Conservation (phyloP, 2,329 filamentous ascomycete genomes). For the Thermothelomyces thermophilus region DNA sequence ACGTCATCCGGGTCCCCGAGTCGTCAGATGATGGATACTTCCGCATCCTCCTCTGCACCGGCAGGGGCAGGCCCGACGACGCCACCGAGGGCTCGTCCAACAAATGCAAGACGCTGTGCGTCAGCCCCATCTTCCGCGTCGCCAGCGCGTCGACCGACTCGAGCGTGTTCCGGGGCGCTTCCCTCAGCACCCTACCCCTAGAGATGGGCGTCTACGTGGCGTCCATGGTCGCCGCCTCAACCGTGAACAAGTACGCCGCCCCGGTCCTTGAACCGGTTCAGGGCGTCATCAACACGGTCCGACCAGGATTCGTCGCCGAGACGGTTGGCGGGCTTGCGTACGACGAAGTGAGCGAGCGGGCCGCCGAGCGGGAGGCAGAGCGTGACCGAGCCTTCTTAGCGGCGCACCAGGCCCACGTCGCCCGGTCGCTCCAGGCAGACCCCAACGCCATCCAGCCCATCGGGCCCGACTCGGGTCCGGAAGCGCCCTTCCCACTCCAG, state of each 20-base stretch:
- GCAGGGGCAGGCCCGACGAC: slow-evolving; percentile 24
- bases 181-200: slow-evolving; percentile 56
- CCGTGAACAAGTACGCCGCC: slow-evolving; percentile 38
- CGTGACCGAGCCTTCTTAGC: slow-evolving; percentile 1
- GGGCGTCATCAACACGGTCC: slow-evolving; percentile 33
- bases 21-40: slow-evolving; percentile 61
- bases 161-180: slow-evolving; percentile 57
- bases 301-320: slow-evolving; percentile 32
- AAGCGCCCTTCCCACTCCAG: slow-evolving; percentile 46
- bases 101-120: slow-evolving; percentile 48
- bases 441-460: slow-evolving; percentile 24
- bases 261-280: slow-evolving; percentile 40
- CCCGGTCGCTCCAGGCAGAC: slow-evolving; percentile 6
- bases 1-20: slow-evolving; percentile 57
- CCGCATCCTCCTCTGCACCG: slow-evolving; percentile 56
- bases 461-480: slow-evolving; percentile 45
- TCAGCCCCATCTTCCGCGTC: slow-evolving; percentile 62
- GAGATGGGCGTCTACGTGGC: slow-evolving; percentile 55
- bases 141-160: slow-evolving; percentile 57
- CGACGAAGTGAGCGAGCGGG: slow-evolving; percentile 27
- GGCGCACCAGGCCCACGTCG: slow-evolving; percentile 11
- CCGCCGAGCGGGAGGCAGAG: slow-evolving; percentile 16
- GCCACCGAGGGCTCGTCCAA: slow-evolving; percentile 1
- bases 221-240: slow-evolving; percentile 41
- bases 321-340: slow-evolving; percentile 38